Conservation (phyloP, 2,329 filamentous ascomycete genomes). For the Trematosphaeria pertusa region DNA sequence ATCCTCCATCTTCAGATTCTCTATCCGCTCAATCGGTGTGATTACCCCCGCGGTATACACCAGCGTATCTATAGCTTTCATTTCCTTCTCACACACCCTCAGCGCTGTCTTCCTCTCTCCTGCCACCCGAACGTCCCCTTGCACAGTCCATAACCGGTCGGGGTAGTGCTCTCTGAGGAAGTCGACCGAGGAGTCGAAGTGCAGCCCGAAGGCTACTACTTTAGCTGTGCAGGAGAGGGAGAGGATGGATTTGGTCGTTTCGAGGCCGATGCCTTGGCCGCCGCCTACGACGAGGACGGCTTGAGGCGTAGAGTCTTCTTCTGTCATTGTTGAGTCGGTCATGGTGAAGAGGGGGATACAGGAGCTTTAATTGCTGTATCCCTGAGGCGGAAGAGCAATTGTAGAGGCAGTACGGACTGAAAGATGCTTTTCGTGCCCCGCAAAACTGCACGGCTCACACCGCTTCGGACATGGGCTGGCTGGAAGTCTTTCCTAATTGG, state of each 20-base stretch:
- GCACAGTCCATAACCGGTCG: conserved; percentile 5
- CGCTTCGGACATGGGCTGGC: too few species aligned
- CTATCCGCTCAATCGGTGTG: conserved; percentile 28
- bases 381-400: too few species aligned
- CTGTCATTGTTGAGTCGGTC: too few species aligned
- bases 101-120: conserved; percentile 15
- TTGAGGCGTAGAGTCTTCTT: conserved; percentile 11
- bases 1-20: conserved; percentile 24
- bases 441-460: too few species aligned
- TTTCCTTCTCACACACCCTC: conserved; percentile 17
- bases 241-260: conserved; percentile 23
- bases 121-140: conserved; percentile 16
- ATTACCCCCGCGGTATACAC: conserved; percentile 33
- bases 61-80: conserved; percentile 30
- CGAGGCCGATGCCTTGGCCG: conserved; percentile 29
- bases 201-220: conserved; percentile 15
- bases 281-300: conserved; percentile 34
- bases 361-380: too few species aligned
- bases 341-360: too few species aligned
- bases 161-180: conserved; percentile 1
- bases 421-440: too few species aligned
- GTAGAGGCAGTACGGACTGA: too few species aligned
- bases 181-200: conserved; percentile 1
- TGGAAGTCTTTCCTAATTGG: too few species aligned
- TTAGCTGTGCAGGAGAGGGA: conserved; percentile 4